These are phyloP conservation scores for Pythium monospermum DNA, from an alignment of 352 stramenopile genomes.

Conservation along the genomic window DNA sequence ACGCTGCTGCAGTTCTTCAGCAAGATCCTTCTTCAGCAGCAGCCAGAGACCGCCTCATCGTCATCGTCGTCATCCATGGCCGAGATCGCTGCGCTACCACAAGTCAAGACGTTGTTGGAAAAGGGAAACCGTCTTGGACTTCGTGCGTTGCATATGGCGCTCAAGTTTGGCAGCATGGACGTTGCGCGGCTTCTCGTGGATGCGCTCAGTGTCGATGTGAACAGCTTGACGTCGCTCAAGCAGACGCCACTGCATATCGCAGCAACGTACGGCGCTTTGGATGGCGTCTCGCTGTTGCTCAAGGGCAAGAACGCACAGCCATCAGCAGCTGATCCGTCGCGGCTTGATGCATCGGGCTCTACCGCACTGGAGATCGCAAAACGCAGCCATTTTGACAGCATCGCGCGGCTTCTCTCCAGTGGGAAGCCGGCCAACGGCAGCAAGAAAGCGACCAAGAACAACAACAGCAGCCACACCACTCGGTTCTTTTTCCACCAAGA, in stretches of 20 bases:
- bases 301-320: slow-evolving; percentile 13
- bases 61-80: too few relatives aligned
- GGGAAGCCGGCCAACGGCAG: too few relatives aligned
- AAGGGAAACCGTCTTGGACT: slow-evolving; percentile 61
- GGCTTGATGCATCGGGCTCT: slow-evolving; percentile 39
- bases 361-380: slow-evolving; percentile 48
- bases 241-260: slow-evolving; percentile 70
- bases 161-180: slow-evolving; percentile 48
- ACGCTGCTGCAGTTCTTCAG: slow-evolving; percentile 41
- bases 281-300: slow-evolving; percentile 47
- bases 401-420: slow-evolving; percentile 26
- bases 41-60: slow-evolving; percentile 3
- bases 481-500: slow-evolving; percentile 77
- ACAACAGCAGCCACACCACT: slow-evolving; percentile 21
- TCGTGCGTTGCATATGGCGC: slow-evolving; percentile 57
- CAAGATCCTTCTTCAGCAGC: slow-evolving; percentile 21
- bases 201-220: slow-evolving; percentile 40
- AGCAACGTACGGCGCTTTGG: slow-evolving; percentile 39
- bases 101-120: slow-evolving; percentile 38
- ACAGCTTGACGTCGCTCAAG: slow-evolving; percentile 36
- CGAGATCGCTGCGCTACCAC: slow-evolving; percentile 10
- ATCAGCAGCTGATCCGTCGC: slow-evolving; percentile 27
- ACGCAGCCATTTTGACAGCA: slow-evolving; percentile 29
- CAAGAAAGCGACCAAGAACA: too few relatives aligned
- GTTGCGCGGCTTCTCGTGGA: slow-evolving; percentile 29